phyloP scores from a whole-genome alignment of 2,329 filamentous ascomycete species.

The Raffaelea arxii region DNA sequence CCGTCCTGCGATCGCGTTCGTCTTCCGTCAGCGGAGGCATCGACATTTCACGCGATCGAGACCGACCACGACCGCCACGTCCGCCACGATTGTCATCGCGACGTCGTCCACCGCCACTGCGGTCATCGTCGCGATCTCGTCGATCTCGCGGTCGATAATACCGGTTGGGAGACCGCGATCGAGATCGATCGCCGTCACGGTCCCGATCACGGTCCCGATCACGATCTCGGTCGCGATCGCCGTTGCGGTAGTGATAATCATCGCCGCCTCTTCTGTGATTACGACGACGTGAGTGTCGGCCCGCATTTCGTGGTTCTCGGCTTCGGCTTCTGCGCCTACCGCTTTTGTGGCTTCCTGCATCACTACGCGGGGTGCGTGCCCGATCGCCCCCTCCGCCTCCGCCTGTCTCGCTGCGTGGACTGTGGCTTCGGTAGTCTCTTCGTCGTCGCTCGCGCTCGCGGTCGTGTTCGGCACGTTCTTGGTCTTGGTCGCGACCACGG shows the following conservation, averaged over 20 bases:
- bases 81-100: conserved; percentile 4
- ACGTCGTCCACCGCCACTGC: not conserved
- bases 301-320: conserved; percentile 54
- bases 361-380: conserved; percentile 60
- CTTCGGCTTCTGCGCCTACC: conserved; percentile 71
- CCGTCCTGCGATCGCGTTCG: conserved; percentile 90
- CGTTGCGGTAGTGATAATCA: conserved; percentile 38
- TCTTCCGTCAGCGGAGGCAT: conserved; percentile 71
- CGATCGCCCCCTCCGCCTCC: too few relatives aligned
- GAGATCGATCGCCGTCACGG: conserved; percentile 59
- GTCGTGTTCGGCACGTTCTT: conserved; percentile 11
- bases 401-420: conserved; percentile 20
- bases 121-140: conserved; percentile 1
- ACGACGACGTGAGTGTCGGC: conserved; percentile 59
- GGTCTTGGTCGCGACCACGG: conserved; percentile 25
- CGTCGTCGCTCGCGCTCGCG: conserved; percentile 28
- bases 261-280: conserved; percentile 61
- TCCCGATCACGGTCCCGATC: conserved; percentile 33
- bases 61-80: conserved; percentile 1
- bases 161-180: conserved; percentile 62
- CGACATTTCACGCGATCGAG: conserved; percentile 40
- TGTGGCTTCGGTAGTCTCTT: conserved; percentile 46
- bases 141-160: conserved; percentile 46
- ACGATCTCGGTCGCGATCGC: conserved; percentile 1
- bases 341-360: conserved; percentile 72